These are phyloP conservation scores for Ceratocystis cubensis DNA, from an alignment of 2,329 filamentous ascomycete genomes.

Conservation along the genomic window DNA sequence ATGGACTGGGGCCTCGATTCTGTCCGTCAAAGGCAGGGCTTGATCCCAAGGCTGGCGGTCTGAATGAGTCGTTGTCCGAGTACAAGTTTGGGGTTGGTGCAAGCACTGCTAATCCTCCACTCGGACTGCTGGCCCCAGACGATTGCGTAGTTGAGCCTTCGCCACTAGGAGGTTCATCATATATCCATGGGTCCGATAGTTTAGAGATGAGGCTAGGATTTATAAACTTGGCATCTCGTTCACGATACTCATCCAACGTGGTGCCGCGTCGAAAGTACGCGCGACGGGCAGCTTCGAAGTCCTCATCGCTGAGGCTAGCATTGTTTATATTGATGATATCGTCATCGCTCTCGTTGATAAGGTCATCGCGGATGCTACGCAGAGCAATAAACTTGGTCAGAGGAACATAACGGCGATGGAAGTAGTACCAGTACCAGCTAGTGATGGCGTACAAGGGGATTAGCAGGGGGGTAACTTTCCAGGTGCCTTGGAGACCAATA, in stretches of 20 bases:
- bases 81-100: background rate
- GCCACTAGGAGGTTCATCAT: constrained; percentile 27
- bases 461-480: constrained; percentile 59
- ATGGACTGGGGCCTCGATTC: constrained; percentile 27
- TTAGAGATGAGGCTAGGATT: constrained; percentile 62
- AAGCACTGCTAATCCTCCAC: background rate
- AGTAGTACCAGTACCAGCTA: constrained; percentile 81
- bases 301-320: constrained; percentile 1
- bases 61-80: background rate
- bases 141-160: constrained; percentile 5
- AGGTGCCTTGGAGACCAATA: constrained; percentile 61
- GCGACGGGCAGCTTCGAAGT: constrained; percentile 24
- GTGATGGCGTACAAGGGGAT: constrained; percentile 67
- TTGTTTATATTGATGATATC: constrained; percentile 24
- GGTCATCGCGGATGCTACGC: constrained; percentile 57
- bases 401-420: constrained; percentile 67
- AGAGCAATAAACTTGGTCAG: constrained; percentile 87
- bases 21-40: background rate
- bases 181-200: constrained; percentile 61
- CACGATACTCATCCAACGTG: constrained; percentile 60
- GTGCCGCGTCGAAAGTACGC: constrained; percentile 42
- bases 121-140: constrained; percentile 9
- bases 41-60: background rate
- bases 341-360: constrained; percentile 28
- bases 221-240: constrained; percentile 57